Percentiles rank a stretch among this genome's conserved stretches.
Conservation (phyloP, 164 flowering plant genomes). For the Chimonanthus salicifolius region DNA sequence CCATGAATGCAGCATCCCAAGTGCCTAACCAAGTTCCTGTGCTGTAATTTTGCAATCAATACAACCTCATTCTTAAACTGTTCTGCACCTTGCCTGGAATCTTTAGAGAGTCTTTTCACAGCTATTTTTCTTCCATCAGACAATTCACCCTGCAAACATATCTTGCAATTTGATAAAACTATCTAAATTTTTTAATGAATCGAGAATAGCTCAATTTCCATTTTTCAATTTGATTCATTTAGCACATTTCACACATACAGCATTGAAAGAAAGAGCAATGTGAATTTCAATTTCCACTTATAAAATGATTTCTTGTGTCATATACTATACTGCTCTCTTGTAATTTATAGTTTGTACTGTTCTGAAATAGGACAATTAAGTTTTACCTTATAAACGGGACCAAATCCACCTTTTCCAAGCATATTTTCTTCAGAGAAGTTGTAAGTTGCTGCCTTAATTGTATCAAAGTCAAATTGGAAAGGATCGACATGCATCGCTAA, state of each 20-base stretch:
- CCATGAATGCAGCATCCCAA: constrained; percentile 3
- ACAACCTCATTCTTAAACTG: constrained; percentile 5
- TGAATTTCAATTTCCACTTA: not conserved
- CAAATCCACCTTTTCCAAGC: constrained; percentile 6
- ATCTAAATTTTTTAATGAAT: not conserved
- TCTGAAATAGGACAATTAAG: not conserved
- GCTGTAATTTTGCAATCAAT: constrained; percentile 6
- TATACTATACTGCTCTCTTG: not conserved
- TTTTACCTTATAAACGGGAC: constrained; percentile 1
- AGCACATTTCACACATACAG: not conserved
- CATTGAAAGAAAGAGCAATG: not conserved
- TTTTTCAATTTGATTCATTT: not conserved
- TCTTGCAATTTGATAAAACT: too few species aligned
- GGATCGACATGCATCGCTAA: not conserved
- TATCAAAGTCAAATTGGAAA: not conserved
- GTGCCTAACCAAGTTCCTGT: constrained; percentile 5
- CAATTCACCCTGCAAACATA: not conserved
- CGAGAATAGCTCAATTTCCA: not conserved
- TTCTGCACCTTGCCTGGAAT: not conserved
- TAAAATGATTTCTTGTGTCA: too few species aligned
- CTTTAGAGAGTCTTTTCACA: not conserved
- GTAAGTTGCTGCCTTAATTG: not conserved
- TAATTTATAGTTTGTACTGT: not conserved
- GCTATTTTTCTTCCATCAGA: not conserved
- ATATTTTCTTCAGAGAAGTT: not conserved